phyloP scores from a whole-genome alignment of 2,329 filamentous ascomycete species.

The Chaetothyriales sp. region DNA sequence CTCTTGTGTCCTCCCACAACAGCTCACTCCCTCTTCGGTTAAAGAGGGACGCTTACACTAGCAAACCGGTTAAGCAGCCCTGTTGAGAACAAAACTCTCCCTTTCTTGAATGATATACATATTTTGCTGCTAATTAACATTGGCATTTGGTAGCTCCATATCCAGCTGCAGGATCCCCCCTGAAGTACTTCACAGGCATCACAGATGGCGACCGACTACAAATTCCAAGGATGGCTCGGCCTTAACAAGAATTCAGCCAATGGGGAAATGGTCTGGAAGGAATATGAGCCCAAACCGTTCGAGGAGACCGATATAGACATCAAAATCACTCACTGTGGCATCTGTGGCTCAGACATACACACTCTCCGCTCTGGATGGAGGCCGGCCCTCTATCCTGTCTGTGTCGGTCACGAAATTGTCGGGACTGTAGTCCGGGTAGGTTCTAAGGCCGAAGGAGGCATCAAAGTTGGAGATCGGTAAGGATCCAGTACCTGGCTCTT shows the following conservation, averaged over 20 bases:
- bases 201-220: constrained; percentile 26
- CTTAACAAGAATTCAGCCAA: constrained; percentile 33
- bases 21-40: neutral
- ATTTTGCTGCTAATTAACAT: neutral
- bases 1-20: too few species aligned
- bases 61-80: too few species aligned
- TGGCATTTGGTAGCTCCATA: neutral
- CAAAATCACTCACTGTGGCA: constrained; percentile 48
- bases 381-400: constrained; percentile 30
- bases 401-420: constrained; percentile 52
- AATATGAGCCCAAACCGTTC: constrained; percentile 28
- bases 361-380: constrained; percentile 15
- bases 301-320: constrained; percentile 53
- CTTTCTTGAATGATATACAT: neutral
- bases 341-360: constrained; percentile 47
- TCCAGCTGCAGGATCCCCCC: neutral
- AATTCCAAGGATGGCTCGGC: constrained; percentile 44
- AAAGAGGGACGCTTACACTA: neutral
- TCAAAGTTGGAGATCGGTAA: constrained; percentile 44
- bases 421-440: constrained; percentile 43
- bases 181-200: neutral
- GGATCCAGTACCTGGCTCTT: neutral
- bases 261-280: constrained; percentile 28
- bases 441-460: constrained; percentile 22
- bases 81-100: neutral